Evolutionary conservation across 345 rosid species (phyloP).

Genomic region (Erysimum cheiranthoides): DNA sequence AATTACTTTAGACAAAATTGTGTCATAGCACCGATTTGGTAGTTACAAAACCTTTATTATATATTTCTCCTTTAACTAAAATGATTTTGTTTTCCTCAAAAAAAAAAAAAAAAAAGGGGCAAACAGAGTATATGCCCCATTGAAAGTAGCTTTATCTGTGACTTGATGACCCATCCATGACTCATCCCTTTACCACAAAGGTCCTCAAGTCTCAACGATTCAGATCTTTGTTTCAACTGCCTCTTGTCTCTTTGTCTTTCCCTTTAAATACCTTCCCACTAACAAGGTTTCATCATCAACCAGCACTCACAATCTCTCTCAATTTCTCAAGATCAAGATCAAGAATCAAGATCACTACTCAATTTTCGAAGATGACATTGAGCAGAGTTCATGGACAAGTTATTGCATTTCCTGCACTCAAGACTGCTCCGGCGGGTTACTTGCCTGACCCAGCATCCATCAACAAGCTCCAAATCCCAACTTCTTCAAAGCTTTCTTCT

Average conservation of each 20-base stretch:
- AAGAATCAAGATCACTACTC: slow-evolving; percentile 19
- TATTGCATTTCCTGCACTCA: slow-evolving; percentile 22
- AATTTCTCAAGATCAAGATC: slow-evolving; percentile 7
- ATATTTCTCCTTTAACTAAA: slow-evolving; percentile 15
- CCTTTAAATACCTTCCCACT: slow-evolving; percentile 42
- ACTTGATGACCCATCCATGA: slow-evolving; percentile 44
- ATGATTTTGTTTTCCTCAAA: not conserved
- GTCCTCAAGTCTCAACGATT: slow-evolving; percentile 32
- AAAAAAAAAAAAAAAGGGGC: slow-evolving; percentile 1
- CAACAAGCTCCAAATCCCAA: slow-evolving; percentile 44
- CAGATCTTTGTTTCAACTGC: slow-evolving; percentile 30
- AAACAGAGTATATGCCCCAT: slow-evolving; percentile 34
- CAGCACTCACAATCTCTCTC: slow-evolving; percentile 19
- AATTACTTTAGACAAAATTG: not conserved
- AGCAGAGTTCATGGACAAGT: slow-evolving; percentile 33
- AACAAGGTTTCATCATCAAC: slow-evolving; percentile 31
- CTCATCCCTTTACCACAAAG: slow-evolving; percentile 28
- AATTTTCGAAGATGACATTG: slow-evolving; percentile 37
- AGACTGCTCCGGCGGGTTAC: slow-evolving; percentile 24
- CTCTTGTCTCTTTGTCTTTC: slow-evolving; percentile 44
- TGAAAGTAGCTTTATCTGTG: slow-evolving; percentile 42
- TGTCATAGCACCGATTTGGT: slow-evolving; percentile 5
- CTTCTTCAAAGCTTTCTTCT: slow-evolving; percentile 1
- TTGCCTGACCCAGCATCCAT: slow-evolving; percentile 40
- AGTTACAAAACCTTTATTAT: slow-evolving; percentile 25